A percentile compares a stretch with the other conserved stretches of the same genome.
Conservation (phyloP, 352 stramenopile genomes). For the Globisporangium okanoganense region DNA sequence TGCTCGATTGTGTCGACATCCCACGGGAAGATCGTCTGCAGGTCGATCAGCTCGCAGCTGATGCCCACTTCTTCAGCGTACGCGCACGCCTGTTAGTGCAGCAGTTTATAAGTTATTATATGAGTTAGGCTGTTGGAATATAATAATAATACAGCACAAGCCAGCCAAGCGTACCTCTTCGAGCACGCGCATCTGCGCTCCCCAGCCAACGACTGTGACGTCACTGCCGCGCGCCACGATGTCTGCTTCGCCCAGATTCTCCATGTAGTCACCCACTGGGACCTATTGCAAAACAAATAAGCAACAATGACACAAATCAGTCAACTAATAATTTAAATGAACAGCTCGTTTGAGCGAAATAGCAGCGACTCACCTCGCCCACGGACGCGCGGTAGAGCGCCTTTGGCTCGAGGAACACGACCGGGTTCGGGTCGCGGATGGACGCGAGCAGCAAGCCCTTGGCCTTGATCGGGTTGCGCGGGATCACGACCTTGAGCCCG, state of each 20-base stretch:
- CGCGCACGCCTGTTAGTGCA: conserved; percentile 78
- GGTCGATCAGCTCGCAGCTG: conserved; percentile 96
- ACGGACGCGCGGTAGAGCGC: conserved; percentile 96
- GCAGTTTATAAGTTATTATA: background rate
- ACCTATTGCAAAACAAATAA: conserved; percentile 48
- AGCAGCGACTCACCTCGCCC: conserved; percentile 60
- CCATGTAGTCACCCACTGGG: conserved; percentile 92
- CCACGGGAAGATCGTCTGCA: conserved; percentile 98
- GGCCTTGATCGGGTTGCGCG: conserved; percentile 90
- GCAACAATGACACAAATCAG: background rate
- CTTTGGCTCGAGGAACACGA: conserved; percentile 99
- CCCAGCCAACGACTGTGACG: conserved; percentile 95
- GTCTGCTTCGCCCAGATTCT: conserved; percentile 93
- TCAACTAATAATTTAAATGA: too few relatives aligned
- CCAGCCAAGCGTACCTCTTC: background rate
- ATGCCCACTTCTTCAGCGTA: conserved; percentile 92
- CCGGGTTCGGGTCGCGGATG: conserved; percentile 95
- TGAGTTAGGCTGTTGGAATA: background rate
- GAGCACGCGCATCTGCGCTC: conserved; percentile 76
- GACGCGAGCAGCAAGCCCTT: conserved; percentile 96
- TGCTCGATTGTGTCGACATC: conserved; percentile 93
- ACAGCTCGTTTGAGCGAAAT: too few relatives aligned
- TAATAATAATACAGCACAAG: too few relatives aligned
- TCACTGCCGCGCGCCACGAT: conserved; percentile 91
- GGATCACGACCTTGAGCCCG: conserved; percentile 97